These are phyloP conservation scores for Saksenaea vasiformis DNA, from an alignment of 371 early-diverging fungal genomes.

Conservation along the genomic window DNA sequence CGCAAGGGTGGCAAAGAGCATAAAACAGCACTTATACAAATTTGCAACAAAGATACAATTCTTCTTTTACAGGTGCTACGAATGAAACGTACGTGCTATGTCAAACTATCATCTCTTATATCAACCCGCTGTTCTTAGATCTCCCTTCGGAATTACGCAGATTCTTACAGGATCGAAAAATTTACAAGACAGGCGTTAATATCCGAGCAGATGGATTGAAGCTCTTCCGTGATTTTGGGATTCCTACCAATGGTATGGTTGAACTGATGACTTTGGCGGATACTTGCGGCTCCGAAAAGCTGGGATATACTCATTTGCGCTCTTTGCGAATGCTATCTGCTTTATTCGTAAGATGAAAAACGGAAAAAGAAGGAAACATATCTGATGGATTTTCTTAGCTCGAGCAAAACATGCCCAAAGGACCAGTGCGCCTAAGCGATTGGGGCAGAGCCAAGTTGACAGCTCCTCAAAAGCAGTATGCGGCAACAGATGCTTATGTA, in stretches of 20 bases:
- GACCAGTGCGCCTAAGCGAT: conserved; percentile 45
- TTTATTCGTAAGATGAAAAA: conserved; percentile 54
- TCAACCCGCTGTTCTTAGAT: conserved; percentile 6
- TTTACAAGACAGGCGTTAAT: conserved; percentile 59
- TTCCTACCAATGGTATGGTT: conserved; percentile 52
- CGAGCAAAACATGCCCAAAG: conserved; percentile 45
- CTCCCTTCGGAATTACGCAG: conserved; percentile 41
- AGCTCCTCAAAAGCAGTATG: conserved; percentile 47
- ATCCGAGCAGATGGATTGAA: conserved; percentile 54
- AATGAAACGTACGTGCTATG: conserved; percentile 32
- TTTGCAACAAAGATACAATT: conserved; percentile 47
- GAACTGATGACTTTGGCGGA: conserved; percentile 45
- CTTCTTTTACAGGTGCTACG: conserved; percentile 49
- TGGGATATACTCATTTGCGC: conserved; percentile 27
- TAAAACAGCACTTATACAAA: conserved; percentile 52
- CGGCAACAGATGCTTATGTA: conserved; percentile 65
- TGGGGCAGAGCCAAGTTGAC: conserved; percentile 43
- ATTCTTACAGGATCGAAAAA: conserved; percentile 37
- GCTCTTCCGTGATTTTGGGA: conserved; percentile 50
- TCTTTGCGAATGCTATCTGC: conserved; percentile 42
- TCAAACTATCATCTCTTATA: neutral
- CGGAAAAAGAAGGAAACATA: neutral
- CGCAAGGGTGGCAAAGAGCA: conserved; percentile 33
- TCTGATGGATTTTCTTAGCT: conserved; percentile 22
- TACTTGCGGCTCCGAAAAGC: conserved; percentile 24